These are phyloP conservation scores for Haplosporangium sp. DNA, from an alignment of 371 early-diverging fungal genomes.

Conservation along the genomic window DNA sequence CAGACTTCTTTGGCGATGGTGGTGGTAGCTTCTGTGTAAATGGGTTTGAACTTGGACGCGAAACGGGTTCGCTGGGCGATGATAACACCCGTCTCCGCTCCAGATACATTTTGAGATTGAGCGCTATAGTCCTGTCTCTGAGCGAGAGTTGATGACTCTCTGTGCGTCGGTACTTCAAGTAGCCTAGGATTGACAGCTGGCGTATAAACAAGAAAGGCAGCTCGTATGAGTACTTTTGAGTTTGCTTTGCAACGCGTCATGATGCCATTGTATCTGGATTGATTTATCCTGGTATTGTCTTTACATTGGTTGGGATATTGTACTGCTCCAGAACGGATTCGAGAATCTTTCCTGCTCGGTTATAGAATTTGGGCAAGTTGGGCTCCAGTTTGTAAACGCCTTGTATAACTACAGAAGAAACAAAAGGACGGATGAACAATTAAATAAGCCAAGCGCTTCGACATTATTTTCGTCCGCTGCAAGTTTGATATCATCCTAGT, in stretches of 20 bases:
- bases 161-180: constrained; percentile 46
- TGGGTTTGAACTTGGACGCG: constrained; percentile 11
- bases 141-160: constrained; percentile 41
- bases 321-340: constrained; percentile 34
- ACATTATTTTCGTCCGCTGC: too few relatives aligned
- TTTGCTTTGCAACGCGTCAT: too few relatives aligned
- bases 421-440: neutral
- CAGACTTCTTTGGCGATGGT: too few relatives aligned
- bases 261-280: neutral
- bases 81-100: constrained; percentile 28
- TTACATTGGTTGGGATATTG: constrained; percentile 47
- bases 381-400: constrained; percentile 51
- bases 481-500: neutral
- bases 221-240: too few relatives aligned
- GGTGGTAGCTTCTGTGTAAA: constrained; percentile 9
- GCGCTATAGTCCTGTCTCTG: constrained; percentile 38
- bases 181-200: constrained; percentile 45
- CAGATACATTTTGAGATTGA: constrained; percentile 37
- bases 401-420: constrained; percentile 31
- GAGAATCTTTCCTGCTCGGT: constrained; percentile 33
- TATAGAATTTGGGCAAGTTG: constrained; percentile 44
- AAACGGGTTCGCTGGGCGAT: neutral
- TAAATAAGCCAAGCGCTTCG: neutral
- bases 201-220: neutral
- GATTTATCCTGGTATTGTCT: neutral